These are phyloP conservation scores for Sungouiozyma ichnusensis DNA, from an alignment of 805 yeast species.

Conservation along the genomic window DNA sequence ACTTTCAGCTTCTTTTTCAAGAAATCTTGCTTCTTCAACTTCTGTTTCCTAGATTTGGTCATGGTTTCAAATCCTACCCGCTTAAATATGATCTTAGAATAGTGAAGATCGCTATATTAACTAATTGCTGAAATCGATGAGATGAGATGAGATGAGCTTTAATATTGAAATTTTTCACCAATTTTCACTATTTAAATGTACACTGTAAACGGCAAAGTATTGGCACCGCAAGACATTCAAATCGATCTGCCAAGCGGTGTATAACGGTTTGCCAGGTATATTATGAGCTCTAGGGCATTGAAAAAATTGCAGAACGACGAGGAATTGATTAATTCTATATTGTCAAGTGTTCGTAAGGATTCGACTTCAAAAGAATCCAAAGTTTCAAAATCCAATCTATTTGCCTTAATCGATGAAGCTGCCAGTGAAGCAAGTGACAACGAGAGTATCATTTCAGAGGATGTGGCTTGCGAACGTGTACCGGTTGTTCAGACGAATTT, in stretches of 20 bases:
- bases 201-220: no score
- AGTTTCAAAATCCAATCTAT: constrained; percentile 11
- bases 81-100: neutral
- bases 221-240: no score
- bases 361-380: constrained; percentile 1
- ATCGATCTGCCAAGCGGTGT: no score
- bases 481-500: neutral
- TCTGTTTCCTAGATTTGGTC: constrained; percentile 30
- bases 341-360: constrained; percentile 4
- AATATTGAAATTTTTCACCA: neutral
- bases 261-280: no score
- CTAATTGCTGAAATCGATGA: no score
- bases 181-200: no score
- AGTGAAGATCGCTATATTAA: neutral
- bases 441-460: constrained; percentile 5
- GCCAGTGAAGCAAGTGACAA: constrained; percentile 8
- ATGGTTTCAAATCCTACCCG: constrained; percentile 9
- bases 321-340: constrained; percentile 16
- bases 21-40: constrained; percentile 38
- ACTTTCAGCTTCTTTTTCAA: constrained; percentile 65
- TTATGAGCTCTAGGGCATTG: constrained; percentile 31
- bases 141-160: neutral
- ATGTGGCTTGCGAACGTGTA: constrained; percentile 3
- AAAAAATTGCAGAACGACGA: constrained; percentile 28
- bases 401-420: constrained; percentile 22